Conservation (phyloP, 2,329 filamentous ascomycete species). For the Aspergillus uvarum region DNA sequence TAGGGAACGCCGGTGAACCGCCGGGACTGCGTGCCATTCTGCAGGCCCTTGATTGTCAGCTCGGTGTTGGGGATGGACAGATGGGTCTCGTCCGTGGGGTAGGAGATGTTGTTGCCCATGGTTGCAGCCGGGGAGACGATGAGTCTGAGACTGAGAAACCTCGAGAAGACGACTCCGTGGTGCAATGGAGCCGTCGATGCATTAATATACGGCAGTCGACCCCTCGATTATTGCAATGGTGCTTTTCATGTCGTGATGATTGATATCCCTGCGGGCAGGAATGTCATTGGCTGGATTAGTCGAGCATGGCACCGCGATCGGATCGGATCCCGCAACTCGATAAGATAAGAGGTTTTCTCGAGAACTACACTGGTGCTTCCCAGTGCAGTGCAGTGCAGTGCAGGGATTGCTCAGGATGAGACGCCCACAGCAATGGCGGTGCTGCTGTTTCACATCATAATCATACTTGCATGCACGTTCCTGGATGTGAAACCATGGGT, state of each 20-base stretch:
- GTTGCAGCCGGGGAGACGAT: not conserved
- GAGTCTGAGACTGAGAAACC: too few species aligned
- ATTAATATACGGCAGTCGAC: not conserved
- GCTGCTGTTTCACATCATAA: too few species aligned
- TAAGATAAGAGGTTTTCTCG: not conserved
- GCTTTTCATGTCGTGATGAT: not conserved
- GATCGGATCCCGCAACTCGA: not conserved
- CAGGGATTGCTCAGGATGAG: too few species aligned
- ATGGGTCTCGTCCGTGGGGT: slow-evolving; percentile 11
- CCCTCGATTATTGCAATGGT: not conserved
- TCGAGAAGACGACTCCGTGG: too few species aligned
- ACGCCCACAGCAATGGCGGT: too few species aligned
- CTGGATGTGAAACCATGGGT: too few species aligned
- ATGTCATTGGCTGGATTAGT: not conserved
- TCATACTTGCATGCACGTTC: too few species aligned
- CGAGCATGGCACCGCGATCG: not conserved
- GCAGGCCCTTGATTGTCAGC: slow-evolving; percentile 18
- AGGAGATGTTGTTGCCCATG: slow-evolving; percentile 18
- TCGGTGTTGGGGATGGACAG: slow-evolving; percentile 1
- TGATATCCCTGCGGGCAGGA: not conserved
- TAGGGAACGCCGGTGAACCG: slow-evolving; percentile 41
- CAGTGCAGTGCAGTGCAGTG: too few species aligned
- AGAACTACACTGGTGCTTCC: not conserved
- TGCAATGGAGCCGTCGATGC: not conserved
- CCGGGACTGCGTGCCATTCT: slow-evolving; percentile 26